Percentiles rank a stretch among this genome's conserved stretches.
Conservation (phyloP, 495 filamentous ascomycete species). For the Xylaria longipes region DNA sequence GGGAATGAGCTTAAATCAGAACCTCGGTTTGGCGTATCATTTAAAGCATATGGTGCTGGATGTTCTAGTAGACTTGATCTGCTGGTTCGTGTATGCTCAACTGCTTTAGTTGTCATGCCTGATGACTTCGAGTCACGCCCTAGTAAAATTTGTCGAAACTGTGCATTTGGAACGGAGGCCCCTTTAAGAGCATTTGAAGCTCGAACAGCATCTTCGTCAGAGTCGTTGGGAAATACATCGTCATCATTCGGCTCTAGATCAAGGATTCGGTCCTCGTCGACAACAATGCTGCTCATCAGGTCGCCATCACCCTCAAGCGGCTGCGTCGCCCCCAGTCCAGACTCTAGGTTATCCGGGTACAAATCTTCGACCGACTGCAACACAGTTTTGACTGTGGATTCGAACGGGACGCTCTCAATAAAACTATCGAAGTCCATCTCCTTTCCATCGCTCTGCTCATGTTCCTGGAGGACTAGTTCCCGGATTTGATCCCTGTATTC, state of each 20-base stretch:
- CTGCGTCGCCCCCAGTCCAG: conserved; percentile 50
- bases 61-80: background rate
- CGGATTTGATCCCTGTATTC: conserved; percentile 72
- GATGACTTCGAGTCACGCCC: background rate
- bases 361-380: conserved; percentile 87
- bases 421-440: conserved; percentile 69
- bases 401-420: conserved; percentile 57
- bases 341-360: conserved; percentile 69
- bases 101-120: background rate
- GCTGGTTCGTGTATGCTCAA: background rate
- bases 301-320: conserved; percentile 33
- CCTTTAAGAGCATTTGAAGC: conserved; percentile 18
- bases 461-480: conserved; percentile 68
- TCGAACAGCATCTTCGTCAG: conserved; percentile 58
- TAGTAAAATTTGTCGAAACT: background rate
- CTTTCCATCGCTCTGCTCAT: conserved; percentile 51
- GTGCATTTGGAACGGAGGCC: background rate
- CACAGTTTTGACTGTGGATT: conserved; percentile 70
- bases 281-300: conserved; percentile 44
- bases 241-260: conserved; percentile 43
- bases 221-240: conserved; percentile 56
- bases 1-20: conserved; percentile 20
- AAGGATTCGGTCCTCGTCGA: conserved; percentile 55
- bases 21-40: conserved; percentile 7
- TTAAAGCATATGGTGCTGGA: background rate